Evolutionary conservation across 2,329 filamentous ascomycete genomes (phyloP).

Genomic region (Pyrenophora teres): DNA sequence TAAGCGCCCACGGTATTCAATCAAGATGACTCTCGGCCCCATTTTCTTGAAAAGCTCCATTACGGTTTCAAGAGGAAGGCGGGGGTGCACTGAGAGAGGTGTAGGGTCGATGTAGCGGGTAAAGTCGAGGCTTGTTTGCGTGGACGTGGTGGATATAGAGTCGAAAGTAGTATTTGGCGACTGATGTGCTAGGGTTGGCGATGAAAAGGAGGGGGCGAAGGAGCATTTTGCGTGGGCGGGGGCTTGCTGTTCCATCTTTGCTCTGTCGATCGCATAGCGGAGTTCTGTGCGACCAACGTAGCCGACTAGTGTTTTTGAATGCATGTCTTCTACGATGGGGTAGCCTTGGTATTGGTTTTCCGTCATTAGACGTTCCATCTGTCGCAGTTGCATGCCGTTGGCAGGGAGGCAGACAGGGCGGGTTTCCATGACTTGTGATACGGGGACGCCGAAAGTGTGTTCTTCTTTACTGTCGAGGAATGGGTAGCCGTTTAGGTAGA

Average conservation of each 20-base stretch:
- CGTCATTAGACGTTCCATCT: slow-evolving; percentile 75
- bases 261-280: slow-evolving; percentile 83
- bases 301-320: slow-evolving; percentile 75
- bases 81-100: slow-evolving; percentile 87
- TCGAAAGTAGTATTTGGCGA: slow-evolving; percentile 59
- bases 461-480: slow-evolving; percentile 98
- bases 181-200: slow-evolving; percentile 20
- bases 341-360: slow-evolving; percentile 90
- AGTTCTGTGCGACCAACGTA: slow-evolving; percentile 94
- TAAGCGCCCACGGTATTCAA: slow-evolving; percentile 85
- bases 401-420: slow-evolving; percentile 75
- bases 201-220: slow-evolving; percentile 59
- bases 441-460: slow-evolving; percentile 92
- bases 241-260: slow-evolving; percentile 66
- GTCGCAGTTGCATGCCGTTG: slow-evolving; percentile 72
- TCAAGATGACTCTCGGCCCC: slow-evolving; percentile 87
- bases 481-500: slow-evolving; percentile 97
- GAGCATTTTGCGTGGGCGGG: slow-evolving; percentile 71
- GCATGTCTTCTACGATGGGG: slow-evolving; percentile 79
- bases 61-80: slow-evolving; percentile 89
- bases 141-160: slow-evolving; percentile 60
- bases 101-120: slow-evolving; percentile 86
- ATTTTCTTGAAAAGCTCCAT: slow-evolving; percentile 99
- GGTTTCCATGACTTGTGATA: slow-evolving; percentile 85
- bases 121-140: slow-evolving; percentile 71